Evolutionary conservation across 192 early-diverging fungal species (phyloP), one percentile per base, ranked within the genome.

Genomic region (Radiomyces spectabilis): DNA sequence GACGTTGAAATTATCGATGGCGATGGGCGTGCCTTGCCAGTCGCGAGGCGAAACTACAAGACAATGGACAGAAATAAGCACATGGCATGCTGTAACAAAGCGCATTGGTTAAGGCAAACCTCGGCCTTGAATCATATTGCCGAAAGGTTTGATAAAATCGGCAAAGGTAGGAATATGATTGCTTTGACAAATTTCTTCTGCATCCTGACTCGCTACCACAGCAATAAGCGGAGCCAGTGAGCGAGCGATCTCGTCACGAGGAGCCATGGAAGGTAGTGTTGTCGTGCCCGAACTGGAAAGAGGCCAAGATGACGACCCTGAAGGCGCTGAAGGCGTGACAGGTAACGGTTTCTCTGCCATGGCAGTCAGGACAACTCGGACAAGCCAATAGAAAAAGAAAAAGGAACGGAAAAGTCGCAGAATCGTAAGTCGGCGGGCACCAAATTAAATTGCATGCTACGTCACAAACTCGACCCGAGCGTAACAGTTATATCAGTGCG

Each of bases 101-200:
- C 26, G 13, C 12, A 35, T 34, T 13, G 22, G 16, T 2, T n/a
- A 61, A 25, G 30, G 6, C 31, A 45, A 59, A 83, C 85, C 69
- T 73, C 71, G 74, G 15, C 81, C 82, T 40, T 82, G 77, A 30
- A 87, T 80, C 21, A 68, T 60, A 15, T 75, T 69, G 7, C 85
- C 86, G 73, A 91, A 91, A 22, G 88, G 88, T 33, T 71, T 59
- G 34, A 91, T 53, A 13, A 89, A 59, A 41, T 86, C 75, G 2
- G 71, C 74, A 34, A 89, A 62, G 1, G 74, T 71, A 8, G 75
- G 62, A 27, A 89, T 58, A 26, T 79, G 65, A 53, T 83, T 89
- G 10, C 65, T 65, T 43, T 68, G 72, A 43, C 76, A 83, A 10
- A 84, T 51, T 18, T 74, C 77, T 6, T 84, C 81, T 0, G 79